Evolutionary conservation across 208 protist species (phyloP), one percentile per base, ranked within the genome.

Genomic region (Leishmania arabica): DNA sequence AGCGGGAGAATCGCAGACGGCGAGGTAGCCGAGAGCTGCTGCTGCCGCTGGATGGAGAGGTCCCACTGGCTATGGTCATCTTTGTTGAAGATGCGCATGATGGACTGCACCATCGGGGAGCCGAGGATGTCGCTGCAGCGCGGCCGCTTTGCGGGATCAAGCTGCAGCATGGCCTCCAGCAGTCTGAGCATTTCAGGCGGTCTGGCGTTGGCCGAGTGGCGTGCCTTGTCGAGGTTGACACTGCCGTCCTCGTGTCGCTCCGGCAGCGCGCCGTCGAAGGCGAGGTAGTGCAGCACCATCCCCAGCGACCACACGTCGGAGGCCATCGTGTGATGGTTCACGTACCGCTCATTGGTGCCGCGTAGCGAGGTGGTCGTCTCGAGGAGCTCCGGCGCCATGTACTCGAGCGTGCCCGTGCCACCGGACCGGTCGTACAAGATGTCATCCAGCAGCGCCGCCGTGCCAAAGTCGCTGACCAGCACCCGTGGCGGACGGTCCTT

Each of bases 321-420:
- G 65, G 89, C 91, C 40, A 88, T 91, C 24, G 93, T 94, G 89
- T 95, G 92, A 7, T 79, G 68, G 64, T 95, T 83, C 19, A 93
- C 77, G 75, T 96, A 97, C 19, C 45, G 72, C 66, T 86, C 84
- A 11, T 88, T 65, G 5, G 19, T 17, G 15, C 82, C 79, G 31
- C 78, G 73, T 71, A 74, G 80, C 19, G 77, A 74, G 45, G 84
- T 56, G 17, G 77, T 82, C 60, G 82, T 85, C 83, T 95, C 91
- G 74, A 98, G 88, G 27, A 98, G 90, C 89, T 98, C 93, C 19
- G 95, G 95, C 37, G 95, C 93, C 92, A 97, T 97, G 86, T 96
- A 98, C 88, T 98, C 93, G 51, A 95, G 77, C 27, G 95, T 98
- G 8, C 95, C 95, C 0, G 95, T 98, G 42, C 92, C 91, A 21